Evolutionary conservation across 805 yeast genomes (phyloP).

Genomic region (Schizosaccharomyces cryophilus): DNA sequence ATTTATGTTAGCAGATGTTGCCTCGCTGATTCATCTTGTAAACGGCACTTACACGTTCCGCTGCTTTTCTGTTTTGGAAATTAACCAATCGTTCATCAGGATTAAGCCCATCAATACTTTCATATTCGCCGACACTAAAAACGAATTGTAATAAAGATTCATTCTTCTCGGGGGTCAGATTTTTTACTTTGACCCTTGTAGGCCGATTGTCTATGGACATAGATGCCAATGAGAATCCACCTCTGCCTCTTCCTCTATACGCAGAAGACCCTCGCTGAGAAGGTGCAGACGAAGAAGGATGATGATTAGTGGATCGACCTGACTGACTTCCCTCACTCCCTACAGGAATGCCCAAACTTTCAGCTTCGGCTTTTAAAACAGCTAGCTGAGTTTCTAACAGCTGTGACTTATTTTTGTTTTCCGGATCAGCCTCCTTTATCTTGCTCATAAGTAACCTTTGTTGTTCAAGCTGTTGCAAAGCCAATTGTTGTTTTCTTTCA

Average conservation of each 20-base stretch:
- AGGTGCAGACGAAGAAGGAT: not conserved
- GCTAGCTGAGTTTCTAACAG: constrained; percentile 14
- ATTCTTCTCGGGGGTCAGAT: constrained; percentile 13
- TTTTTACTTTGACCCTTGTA: constrained; percentile 14
- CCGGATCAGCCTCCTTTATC: constrained; percentile 5
- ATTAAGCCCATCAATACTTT: constrained; percentile 8
- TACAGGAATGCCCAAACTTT: constrained; percentile 11
- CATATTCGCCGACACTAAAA: constrained; percentile 11
- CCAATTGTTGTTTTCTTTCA: constrained; percentile 16
- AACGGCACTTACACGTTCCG: constrained; percentile 12
- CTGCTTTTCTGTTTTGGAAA: constrained; percentile 17
- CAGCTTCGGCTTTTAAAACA: constrained; percentile 16
- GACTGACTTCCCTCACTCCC: constrained; percentile 3
- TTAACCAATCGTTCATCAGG: constrained; percentile 8
- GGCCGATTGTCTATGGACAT: constrained; percentile 18
- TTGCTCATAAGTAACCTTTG: constrained; percentile 7
- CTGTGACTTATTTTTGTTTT: constrained; percentile 8
- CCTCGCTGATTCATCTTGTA: not conserved
- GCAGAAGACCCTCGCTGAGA: constrained; percentile 3
- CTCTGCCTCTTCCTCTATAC: constrained; percentile 8
- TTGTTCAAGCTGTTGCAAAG: constrained; percentile 16
- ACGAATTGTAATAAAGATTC: constrained; percentile 15
- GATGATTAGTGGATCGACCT: constrained; percentile 5
- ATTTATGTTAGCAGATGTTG: not conserved
- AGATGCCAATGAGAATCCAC: constrained; percentile 8